These are phyloP conservation scores for Tricholomella constricta DNA, from an alignment of 768 basidiomycete species.

Conservation along the genomic window DNA sequence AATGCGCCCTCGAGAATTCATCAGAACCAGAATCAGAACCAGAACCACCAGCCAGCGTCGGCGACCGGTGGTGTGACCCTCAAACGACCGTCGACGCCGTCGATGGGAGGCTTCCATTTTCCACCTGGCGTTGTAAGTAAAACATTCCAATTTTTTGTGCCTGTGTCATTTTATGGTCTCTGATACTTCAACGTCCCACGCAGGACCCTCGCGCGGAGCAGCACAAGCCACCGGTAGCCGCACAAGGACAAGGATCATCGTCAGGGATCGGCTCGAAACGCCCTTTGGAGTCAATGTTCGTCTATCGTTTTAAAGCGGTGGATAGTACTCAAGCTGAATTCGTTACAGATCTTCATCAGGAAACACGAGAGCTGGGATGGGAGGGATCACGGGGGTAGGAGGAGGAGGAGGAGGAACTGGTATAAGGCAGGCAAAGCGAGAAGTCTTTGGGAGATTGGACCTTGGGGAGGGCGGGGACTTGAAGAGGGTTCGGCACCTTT, in stretches of 20 bases:
- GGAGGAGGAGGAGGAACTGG: conserved; percentile 31
- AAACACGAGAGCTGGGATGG: conserved; percentile 37
- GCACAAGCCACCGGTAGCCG: conserved; percentile 3
- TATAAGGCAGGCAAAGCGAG: conserved; percentile 24
- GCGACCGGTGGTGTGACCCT: conserved; percentile 1
- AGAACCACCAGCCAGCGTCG: conserved; percentile 11
- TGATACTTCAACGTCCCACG: background rate
- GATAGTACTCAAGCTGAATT: background rate
- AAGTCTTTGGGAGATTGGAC: conserved; percentile 39
- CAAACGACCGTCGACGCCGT: conserved; percentile 32
- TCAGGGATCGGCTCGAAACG: conserved; percentile 31
- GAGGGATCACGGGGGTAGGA: conserved; percentile 36
- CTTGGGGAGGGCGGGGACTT: conserved; percentile 40
- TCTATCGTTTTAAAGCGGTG: conserved; percentile 2
- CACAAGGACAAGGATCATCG: conserved; percentile 15
- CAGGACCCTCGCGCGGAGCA: conserved; percentile 17
- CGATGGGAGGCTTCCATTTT: conserved; percentile 53
- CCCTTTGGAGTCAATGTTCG: conserved; percentile 34
- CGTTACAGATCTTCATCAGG: conserved; percentile 21
- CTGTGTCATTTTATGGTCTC: background rate
- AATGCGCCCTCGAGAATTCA: conserved; percentile 6
- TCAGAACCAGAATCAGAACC: conserved; percentile 22
- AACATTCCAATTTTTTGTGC: background rate
- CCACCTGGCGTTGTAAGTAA: conserved; percentile 48
- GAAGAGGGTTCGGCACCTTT: conserved; percentile 42